phyloP scores from a whole-genome alignment of 2,329 filamentous ascomycete genomes.

The Arachnopeziza araneosa region DNA sequence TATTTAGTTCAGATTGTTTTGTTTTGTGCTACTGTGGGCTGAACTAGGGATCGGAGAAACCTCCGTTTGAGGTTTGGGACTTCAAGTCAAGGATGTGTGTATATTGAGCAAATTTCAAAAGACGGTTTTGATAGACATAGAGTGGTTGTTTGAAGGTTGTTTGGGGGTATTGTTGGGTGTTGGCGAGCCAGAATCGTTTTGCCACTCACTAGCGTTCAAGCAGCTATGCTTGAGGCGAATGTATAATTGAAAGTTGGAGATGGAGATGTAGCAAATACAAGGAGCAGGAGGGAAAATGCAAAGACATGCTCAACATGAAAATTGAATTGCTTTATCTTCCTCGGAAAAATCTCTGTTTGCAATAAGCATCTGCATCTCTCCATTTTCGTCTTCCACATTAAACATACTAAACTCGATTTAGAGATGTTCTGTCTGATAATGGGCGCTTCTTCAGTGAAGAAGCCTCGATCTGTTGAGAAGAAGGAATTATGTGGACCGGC shows the following conservation, averaged over 20 bases:
- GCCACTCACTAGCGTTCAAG: background rate
- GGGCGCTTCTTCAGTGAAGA: background rate
- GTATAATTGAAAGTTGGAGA: background rate
- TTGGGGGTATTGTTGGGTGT: background rate
- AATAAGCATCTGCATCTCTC: background rate
- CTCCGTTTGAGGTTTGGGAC: background rate
- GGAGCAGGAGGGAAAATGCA: background rate
- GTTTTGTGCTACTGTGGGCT: background rate
- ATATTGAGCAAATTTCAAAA: background rate
- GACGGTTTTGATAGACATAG: background rate
- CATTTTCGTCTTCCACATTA: background rate
- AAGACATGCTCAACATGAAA: background rate
- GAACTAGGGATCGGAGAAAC: background rate
- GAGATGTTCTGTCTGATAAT: background rate
- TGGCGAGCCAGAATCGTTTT: background rate
- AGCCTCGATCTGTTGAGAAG: background rate
- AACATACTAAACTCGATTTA: background rate
- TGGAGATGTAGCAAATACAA: background rate
- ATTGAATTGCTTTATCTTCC: background rate
- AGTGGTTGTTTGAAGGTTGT: background rate
- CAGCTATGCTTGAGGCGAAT: background rate
- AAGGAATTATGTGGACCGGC: background rate
- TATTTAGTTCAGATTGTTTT: background rate
- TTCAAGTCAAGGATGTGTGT: background rate
- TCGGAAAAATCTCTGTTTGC: background rate